Percentiles rank a stretch among this genome's conserved stretches.
phyloP scores from a whole-genome alignment of 2,329 filamentous ascomycete genomes.

The Lasiodiplodia theobromae region DNA sequence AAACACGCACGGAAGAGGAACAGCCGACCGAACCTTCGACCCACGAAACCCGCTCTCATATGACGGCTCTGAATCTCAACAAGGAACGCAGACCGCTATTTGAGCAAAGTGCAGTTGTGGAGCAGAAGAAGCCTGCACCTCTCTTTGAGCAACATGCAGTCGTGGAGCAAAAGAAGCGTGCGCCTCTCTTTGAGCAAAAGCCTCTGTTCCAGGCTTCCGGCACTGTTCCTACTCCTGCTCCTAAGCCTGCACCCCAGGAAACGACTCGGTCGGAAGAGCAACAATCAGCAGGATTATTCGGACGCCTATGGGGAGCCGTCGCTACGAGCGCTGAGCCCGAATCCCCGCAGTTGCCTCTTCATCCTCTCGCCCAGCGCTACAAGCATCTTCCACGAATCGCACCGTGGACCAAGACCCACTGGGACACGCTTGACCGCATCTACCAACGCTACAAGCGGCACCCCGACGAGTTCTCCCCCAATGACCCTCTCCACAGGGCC shows the following conservation, averaged over 20 bases:
- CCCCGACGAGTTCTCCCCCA: conserved; percentile 40
- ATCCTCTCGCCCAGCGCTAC: conserved; percentile 37
- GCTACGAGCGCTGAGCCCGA: conserved; percentile 31
- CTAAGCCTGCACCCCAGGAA: neutral
- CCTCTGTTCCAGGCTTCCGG: neutral
- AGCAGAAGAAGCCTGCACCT: neutral
- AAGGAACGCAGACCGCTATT: conserved; percentile 6
- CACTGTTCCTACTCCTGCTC: neutral
- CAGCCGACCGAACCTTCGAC: neutral
- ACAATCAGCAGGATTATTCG: conserved; percentile 35
- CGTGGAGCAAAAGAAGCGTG: neutral
- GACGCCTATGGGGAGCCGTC: conserved; percentile 35
- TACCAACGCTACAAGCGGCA: conserved; percentile 43
- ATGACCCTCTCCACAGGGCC: conserved; percentile 38
- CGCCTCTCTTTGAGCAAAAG: neutral
- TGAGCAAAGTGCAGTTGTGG: neutral
- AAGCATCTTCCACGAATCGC: conserved; percentile 44
- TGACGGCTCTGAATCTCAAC: conserved; percentile 16
- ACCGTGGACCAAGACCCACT: conserved; percentile 51
- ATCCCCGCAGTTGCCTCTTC: conserved; percentile 32
- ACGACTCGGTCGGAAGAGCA: conserved; percentile 7
- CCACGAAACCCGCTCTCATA: neutral
- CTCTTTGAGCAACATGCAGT: neutral
- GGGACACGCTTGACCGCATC: conserved; percentile 46
- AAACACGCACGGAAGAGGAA: conserved; percentile 33